Percentiles rank a stretch among this genome's conserved stretches.
These are phyloP conservation scores for Blastobotrys aristatus DNA, from an alignment of 1,139 yeast species.

Conservation along the genomic window DNA sequence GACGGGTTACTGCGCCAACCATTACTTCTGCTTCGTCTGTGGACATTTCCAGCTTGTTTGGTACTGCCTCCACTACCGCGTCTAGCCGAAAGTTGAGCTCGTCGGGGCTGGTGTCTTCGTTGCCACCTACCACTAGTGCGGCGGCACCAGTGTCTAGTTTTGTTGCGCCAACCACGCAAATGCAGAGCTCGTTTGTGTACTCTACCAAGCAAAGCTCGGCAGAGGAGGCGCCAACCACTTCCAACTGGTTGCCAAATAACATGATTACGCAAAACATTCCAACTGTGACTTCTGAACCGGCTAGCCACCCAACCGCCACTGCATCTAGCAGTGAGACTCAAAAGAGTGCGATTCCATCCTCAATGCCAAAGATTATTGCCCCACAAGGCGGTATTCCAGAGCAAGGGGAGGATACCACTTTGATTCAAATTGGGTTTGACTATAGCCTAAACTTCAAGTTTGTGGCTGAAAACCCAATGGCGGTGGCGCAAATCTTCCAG, in stretches of 20 bases:
- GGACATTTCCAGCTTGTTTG: slow-evolving; percentile 15
- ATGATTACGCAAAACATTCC: slow-evolving; percentile 26
- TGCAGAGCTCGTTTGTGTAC: not conserved
- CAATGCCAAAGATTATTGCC: slow-evolving; percentile 37
- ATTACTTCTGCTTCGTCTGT: slow-evolving; percentile 14
- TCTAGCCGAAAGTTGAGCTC: not conserved
- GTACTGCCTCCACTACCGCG: slow-evolving; percentile 11
- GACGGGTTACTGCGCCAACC: slow-evolving; percentile 15
- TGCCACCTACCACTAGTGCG: not conserved
- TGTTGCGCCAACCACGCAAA: not conserved
- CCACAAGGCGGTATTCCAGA: slow-evolving; percentile 34
- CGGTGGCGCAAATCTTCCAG: slow-evolving; percentile 42
- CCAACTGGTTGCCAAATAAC: slow-evolving; percentile 33
- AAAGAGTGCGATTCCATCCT: slow-evolving; percentile 24
- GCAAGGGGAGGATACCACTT: slow-evolving; percentile 30
- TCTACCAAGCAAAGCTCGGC: not conserved
- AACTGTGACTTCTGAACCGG: slow-evolving; percentile 16
- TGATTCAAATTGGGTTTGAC: slow-evolving; percentile 39
- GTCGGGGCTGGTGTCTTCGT: not conserved
- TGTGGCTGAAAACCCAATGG: slow-evolving; percentile 37
- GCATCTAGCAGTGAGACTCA: slow-evolving; percentile 10
- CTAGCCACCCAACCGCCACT: slow-evolving; percentile 3
- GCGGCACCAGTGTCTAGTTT: not conserved
- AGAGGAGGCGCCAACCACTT: slow-evolving; percentile 12
- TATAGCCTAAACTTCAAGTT: slow-evolving; percentile 40